Evolutionary conservation across 192 early-diverging fungal species (phyloP), one percentile per base, ranked within the genome.

Genomic region (Spizellomyces punctatus): DNA sequence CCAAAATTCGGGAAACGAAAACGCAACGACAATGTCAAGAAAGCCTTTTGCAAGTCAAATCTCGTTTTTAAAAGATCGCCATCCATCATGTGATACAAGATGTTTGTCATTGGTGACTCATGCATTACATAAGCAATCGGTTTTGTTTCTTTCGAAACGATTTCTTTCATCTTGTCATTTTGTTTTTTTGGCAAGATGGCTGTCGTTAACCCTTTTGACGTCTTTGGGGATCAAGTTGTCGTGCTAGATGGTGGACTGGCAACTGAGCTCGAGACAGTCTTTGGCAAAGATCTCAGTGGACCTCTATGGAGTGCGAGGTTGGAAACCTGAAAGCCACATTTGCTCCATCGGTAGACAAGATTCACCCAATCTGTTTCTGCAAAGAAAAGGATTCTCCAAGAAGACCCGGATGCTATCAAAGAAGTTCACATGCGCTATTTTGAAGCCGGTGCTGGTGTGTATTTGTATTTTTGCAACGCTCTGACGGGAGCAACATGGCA

Each of bases 211-310:
- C 59, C 59, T 14, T 61, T 61, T 12, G 10, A 14, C 59, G 21
- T 17, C 16, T 61, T 61, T 41, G 59, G 59, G 10, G 12, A 12
- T 41, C 14, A 55, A 19, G 47, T 22, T 9, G 16, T 66, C 59
- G 46, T 70, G 21, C 59, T 70, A 47, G 68, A 70, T 45, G 68
- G 68, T 14, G 68, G 68, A 10, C 59, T 70, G 36, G 68, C 58
- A 6, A 70, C 68, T 46, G 58, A 59, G 17, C 58, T 70, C 2
- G 68, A 70, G 62, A 61, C 56, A 4, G 45, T 14, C 6, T 46
- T 62, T 16, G 46, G 42, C 42, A 70, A 70, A 48, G 68, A 70
- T 48, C 14, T 70, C 10, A 62, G 58, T 14, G 68, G 68, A 12
- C 6, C 36, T 22, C 46, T 70, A 0, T 70, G 68, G 68, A 70